phyloP scores from a whole-genome alignment of 805 yeast genomes.

The Starmerella bombi region DNA sequence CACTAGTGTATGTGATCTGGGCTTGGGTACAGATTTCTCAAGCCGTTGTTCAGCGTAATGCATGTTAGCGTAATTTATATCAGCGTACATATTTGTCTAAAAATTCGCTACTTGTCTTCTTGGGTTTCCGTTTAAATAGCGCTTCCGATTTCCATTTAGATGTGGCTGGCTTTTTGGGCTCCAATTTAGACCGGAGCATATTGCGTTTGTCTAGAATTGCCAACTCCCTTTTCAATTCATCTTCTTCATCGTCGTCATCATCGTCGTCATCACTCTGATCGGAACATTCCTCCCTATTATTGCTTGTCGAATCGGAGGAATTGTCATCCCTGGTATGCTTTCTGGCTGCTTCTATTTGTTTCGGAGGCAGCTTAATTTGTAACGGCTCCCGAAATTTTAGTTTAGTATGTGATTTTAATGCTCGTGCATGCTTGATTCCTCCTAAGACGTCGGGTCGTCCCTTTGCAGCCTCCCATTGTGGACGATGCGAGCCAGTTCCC shows the following conservation, averaged over 20 bases:
- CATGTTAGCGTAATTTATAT: background rate
- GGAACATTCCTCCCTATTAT: background rate
- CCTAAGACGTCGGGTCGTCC: conserved; percentile 13
- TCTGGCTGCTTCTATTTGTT: background rate
- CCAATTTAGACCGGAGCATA: conserved; percentile 4
- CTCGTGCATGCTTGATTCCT: conserved; percentile 18
- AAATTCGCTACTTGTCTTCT: conserved; percentile 3
- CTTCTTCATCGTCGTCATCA: conserved; percentile 5
- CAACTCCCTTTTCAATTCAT: conserved; percentile 12
- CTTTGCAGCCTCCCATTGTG: conserved; percentile 20
- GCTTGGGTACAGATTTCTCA: background rate
- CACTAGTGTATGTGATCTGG: background rate
- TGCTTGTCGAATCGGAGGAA: background rate
- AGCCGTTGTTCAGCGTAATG: background rate
- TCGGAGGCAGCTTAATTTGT: background rate
- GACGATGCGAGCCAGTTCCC: conserved; percentile 21
- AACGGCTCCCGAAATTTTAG: conserved; percentile 14
- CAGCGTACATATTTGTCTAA: conserved; percentile 2
- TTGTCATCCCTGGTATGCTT: background rate
- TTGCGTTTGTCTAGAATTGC: conserved; percentile 5
- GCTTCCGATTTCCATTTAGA: conserved; percentile 10
- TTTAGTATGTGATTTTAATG: conserved; percentile 17
- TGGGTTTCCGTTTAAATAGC: background rate
- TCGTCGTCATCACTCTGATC: background rate
- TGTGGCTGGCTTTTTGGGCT: background rate